These are phyloP conservation scores for Oxytropis ochrocephala DNA, from an alignment of 306 rosid species.

Conservation along the genomic window DNA sequence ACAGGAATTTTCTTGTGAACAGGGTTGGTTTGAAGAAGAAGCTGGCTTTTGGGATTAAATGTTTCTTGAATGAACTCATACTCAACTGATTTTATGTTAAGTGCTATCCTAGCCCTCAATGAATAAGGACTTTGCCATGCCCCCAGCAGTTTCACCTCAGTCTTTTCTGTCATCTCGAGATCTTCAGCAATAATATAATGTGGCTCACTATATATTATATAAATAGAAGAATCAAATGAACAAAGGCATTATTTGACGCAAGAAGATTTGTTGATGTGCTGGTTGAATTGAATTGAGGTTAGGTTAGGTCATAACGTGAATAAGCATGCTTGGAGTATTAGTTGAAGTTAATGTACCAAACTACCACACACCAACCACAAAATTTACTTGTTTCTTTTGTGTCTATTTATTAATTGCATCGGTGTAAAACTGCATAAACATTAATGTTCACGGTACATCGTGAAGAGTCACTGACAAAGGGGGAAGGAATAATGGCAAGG, in stretches of 20 bases:
- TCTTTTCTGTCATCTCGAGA: conserved; percentile 10
- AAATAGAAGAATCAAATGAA: neutral
- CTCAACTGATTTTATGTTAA: conserved; percentile 36
- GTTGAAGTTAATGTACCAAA: neutral
- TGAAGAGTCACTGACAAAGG: too few relatives aligned
- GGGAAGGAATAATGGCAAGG: too few relatives aligned
- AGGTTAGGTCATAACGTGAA: too few relatives aligned
- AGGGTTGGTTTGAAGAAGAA: conserved; percentile 54
- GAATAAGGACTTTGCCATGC: conserved; percentile 47
- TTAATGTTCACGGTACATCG: too few relatives aligned
- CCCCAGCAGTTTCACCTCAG: conserved; percentile 46
- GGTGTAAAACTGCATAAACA: too few relatives aligned
- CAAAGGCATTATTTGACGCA: neutral
- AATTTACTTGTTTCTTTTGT: too few relatives aligned
- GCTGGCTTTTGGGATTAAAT: conserved; percentile 32
- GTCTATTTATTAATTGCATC: too few relatives aligned
- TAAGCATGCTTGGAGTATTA: too few relatives aligned
- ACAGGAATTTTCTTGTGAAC: conserved; percentile 53
- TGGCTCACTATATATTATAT: neutral
- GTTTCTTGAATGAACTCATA: conserved; percentile 38
- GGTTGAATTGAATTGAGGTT: too few relatives aligned
- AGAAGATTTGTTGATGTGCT: too few relatives aligned
- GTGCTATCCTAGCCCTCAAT: conserved; percentile 35
- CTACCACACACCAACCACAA: neutral
- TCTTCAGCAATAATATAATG: neutral